Evolutionary conservation across 2,329 filamentous ascomycete species (phyloP), one percentile per base, ranked within the genome.

Genomic region (Graphilbum sp.): DNA sequence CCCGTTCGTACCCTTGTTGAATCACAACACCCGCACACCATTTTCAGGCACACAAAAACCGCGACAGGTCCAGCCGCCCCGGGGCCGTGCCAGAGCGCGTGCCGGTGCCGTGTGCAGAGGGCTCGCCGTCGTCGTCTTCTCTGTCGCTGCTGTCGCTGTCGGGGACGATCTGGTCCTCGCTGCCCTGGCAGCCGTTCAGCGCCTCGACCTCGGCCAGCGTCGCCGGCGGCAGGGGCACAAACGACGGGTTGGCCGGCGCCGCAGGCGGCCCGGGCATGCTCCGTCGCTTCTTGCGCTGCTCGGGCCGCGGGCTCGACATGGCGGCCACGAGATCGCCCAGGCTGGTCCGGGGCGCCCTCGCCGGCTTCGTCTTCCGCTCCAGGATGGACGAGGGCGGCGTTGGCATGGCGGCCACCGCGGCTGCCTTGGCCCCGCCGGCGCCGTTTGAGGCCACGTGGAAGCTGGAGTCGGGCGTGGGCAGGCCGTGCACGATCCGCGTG

Each of bases 121-220:
- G n/a, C n/a, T n/a, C n/a, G n/a, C n/a, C n/a, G n/a, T n/a, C n/a
- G n/a, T n/a, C n/a, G n/a, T n/a, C n/a, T n/a, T n/a, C n/a, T n/a
- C n/a, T 15, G 53, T 45, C 2, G 47, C 23, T 25, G 23, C 23
- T 25, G 23, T 12, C 65, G 43, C 67, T 70, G 49, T 67, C 67
- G 20, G 64, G 63, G 13, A 67, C 52, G 43, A 75, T 63, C 39
- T 69, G 60, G 40, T 75, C 71, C 49, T 75, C 71, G 47, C 70
- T 75, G 13, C 71, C 70, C 6, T 55, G 44, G 11, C 56, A 42
- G 37, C 47, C 50, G 46, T 71, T 67, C 32, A 73, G 50, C 2
- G 66, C 63, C 46, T 65, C 65, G 4, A 73, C 58, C 46, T 74
- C 69, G 8, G 56, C 56, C 20, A 70, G 43, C 44, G 72, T 66